Conservation (phyloP, 257 asterid species). For the Cordia subcordata region DNA sequence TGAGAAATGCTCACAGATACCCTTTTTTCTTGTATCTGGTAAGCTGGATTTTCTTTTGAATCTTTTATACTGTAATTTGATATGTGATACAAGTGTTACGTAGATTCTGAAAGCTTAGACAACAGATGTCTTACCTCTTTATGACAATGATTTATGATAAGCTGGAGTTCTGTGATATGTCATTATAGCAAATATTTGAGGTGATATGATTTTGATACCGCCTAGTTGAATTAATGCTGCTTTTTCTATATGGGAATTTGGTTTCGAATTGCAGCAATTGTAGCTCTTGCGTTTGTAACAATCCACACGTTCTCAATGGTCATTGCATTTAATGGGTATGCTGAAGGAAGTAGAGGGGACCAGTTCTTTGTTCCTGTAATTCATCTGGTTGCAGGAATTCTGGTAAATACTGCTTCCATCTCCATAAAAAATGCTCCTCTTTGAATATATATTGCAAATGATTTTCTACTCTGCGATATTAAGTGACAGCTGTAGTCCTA, state of each 20-base stretch:
- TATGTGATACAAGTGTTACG: neutral
- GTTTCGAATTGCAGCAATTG: conserved; percentile 55
- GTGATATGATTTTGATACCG: conserved; percentile 6
- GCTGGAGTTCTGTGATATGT: neutral
- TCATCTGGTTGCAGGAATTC: conserved; percentile 79
- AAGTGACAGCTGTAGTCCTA: too few species aligned
- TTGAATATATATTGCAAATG: too few species aligned
- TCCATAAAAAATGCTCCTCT: too few species aligned
- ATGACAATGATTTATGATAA: neutral
- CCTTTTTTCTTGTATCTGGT: conserved; percentile 91
- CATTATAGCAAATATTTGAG: conserved; percentile 1
- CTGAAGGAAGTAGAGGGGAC: conserved; percentile 64
- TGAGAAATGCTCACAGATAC: conserved; percentile 80
- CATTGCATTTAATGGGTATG: conserved; percentile 81
- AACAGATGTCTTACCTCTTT: neutral
- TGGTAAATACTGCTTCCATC: conserved; percentile 44
- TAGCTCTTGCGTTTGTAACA: conserved; percentile 89
- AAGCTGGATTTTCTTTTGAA: conserved; percentile 6
- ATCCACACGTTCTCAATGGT: conserved; percentile 97
- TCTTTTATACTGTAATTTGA: neutral
- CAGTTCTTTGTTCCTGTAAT: conserved; percentile 69
- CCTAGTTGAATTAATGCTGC: too few species aligned
- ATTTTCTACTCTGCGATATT: too few species aligned
- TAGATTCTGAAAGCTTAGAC: neutral
- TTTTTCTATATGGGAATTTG: neutral